phyloP scores from a whole-genome alignment of 768 basidiomycete species.

The Tricholoma saponaceum region DNA sequence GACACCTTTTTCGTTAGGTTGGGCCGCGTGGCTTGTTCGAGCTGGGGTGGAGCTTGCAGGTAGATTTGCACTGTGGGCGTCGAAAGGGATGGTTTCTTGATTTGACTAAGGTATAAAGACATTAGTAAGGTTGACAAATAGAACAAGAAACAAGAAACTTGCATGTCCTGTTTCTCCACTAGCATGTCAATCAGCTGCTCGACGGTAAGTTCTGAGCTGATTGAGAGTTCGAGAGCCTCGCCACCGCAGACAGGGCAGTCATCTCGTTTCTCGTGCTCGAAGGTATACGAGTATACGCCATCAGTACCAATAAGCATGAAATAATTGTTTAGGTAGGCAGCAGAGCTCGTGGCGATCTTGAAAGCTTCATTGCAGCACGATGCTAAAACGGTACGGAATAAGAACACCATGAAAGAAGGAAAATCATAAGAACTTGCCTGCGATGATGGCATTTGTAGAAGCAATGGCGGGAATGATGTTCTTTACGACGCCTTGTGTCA shows the following conservation, averaged over 20 bases:
- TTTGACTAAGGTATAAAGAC: slow-evolving; percentile 60
- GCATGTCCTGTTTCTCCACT: slow-evolving; percentile 89
- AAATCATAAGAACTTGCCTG: slow-evolving; percentile 48
- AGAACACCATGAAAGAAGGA: background rate
- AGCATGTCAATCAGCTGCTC: slow-evolving; percentile 87
- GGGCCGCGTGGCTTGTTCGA: slow-evolving; percentile 85
- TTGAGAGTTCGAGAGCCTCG: slow-evolving; percentile 69
- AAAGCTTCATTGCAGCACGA: slow-evolving; percentile 99
- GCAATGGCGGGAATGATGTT: slow-evolving; percentile 99
- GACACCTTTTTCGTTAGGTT: slow-evolving; percentile 85
- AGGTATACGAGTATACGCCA: slow-evolving; percentile 95
- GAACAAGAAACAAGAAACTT: slow-evolving; percentile 25
- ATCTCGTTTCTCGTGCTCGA: slow-evolving; percentile 86
- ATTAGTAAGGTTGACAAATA: background rate
- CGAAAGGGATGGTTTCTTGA: slow-evolving; percentile 93
- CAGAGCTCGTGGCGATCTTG: slow-evolving; percentile 95
- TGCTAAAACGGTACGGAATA: slow-evolving; percentile 42
- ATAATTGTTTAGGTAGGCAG: slow-evolving; percentile 94
- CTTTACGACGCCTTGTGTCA: slow-evolving; percentile 98
- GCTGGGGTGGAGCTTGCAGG: slow-evolving; percentile 89
- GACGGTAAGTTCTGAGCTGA: slow-evolving; percentile 72
- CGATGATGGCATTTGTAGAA: slow-evolving; percentile 97
- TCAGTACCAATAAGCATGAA: slow-evolving; percentile 99
- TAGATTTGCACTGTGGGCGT: slow-evolving; percentile 76
- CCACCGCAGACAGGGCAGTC: slow-evolving; percentile 99